Evolutionary conservation across 306 rosid genomes (phyloP), one percentile per base, ranked within the genome.

Genomic region (Astragalus glycyphyllos): DNA sequence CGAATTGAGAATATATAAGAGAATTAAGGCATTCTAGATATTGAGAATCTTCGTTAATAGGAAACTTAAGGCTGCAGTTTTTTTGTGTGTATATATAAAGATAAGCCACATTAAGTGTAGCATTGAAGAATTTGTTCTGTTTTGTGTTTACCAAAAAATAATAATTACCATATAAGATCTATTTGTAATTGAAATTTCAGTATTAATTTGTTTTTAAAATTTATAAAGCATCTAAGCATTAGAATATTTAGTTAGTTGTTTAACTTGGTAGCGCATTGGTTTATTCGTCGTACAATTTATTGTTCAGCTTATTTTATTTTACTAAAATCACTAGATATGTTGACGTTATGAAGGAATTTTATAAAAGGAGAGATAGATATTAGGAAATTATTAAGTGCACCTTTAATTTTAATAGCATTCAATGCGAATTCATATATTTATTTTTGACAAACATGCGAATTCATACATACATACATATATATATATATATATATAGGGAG

Each of bases 11-110:
- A 49, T 17, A 68, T 50, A 51, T 45, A 41, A 51, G 4, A 26
- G 8, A 62, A 49, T 59, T 20, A 46, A 13, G 55, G 54, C 23
- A 65, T 58, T 35, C 10, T 6, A 76, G 41, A 58, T 68, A 54
- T 38, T 51, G 71, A 41, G 46, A 67, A 61, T 81, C 63, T 44
- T 47, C 16, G 41, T 61, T 42, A 23, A 37, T 61, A 48, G 50
- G 50, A 23, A 41, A 68, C 57, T 78, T 3, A 51, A n/a, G 79
- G 46, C 69, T 11, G 75, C 16, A 53, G 15, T 15, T 67, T 67
- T 76, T 32, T 51, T 75, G 38, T 8, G 5, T 74, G 76, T n/a
- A n/a, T 86, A 74, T 26, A 78, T 67, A 76, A 26, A 59, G 40
- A 80, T 69, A 54, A 75, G 69, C 61, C n/a, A n/a, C 61, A 13